A percentile compares a stretch with the other conserved stretches of the same genome.
These are phyloP conservation scores for Knufia petricola DNA, from an alignment of 2,329 filamentous ascomycete genomes.

Conservation along the genomic window DNA sequence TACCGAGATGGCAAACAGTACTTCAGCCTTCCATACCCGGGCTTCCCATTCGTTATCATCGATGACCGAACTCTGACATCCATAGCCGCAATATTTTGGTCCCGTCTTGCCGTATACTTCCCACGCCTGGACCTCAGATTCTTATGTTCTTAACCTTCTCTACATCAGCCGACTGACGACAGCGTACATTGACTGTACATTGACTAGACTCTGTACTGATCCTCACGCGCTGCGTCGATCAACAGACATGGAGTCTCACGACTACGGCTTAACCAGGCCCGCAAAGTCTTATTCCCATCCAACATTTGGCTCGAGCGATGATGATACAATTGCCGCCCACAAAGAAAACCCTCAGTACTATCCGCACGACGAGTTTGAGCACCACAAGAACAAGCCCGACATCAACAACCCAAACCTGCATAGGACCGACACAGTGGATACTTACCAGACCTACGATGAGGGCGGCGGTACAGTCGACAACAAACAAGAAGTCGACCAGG, in stretches of 20 bases:
- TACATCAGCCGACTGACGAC: too few species aligned
- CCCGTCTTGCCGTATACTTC: background rate
- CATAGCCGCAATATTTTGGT: background rate
- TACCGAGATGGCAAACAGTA: background rate
- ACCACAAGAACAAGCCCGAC: background rate
- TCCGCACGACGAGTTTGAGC: background rate
- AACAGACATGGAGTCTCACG: background rate
- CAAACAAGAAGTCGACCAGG: slow-evolving; percentile 16
- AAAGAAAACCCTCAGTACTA: background rate
- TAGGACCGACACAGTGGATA: background rate
- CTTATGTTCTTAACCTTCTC: too few species aligned
- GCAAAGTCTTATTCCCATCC: background rate
- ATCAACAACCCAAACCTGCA: background rate
- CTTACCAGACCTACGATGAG: slow-evolving; percentile 16
- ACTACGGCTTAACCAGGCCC: slow-evolving; percentile 2
- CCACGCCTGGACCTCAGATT: background rate
- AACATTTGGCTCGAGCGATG: background rate
- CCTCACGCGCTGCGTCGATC: too few species aligned
- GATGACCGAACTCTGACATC: too few species aligned
- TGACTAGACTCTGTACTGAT: too few species aligned
- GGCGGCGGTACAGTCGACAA: slow-evolving; percentile 24
- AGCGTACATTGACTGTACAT: too few species aligned
- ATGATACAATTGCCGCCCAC: background rate
- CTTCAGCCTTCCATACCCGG: background rate
- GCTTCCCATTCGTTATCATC: too few species aligned